Conservation (phyloP, 257 asterid genomes). For the Rhazya stricta region DNA sequence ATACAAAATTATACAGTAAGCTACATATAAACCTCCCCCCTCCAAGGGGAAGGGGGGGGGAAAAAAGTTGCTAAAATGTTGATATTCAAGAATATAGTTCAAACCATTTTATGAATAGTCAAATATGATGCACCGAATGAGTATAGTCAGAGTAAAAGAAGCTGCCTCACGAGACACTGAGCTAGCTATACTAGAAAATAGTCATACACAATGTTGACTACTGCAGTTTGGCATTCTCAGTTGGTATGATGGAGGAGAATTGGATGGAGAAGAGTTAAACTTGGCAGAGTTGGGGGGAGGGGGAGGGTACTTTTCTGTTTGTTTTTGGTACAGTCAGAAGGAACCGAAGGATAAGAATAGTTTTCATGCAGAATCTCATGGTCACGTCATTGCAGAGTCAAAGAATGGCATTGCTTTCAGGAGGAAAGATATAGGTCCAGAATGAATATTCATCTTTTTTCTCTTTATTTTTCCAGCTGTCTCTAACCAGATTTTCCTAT, state of each 20-base stretch:
- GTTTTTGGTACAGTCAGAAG: not conserved
- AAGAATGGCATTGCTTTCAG: not conserved
- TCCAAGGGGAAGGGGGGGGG: no score
- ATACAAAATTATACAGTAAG: not conserved
- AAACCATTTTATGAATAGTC: not conserved
- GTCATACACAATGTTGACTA: not conserved
- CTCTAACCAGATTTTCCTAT: constrained; percentile 1
- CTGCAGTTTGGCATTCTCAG: not conserved
- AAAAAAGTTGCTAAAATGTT: not conserved
- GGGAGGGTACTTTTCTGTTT: not conserved
- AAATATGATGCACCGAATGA: not conserved
- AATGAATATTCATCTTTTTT: not conserved
- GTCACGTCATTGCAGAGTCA: not conserved
- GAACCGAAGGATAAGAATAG: not conserved
- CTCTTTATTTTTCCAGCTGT: not conserved
- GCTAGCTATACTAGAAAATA: not conserved
- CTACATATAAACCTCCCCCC: no score
- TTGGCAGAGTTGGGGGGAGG: not conserved
- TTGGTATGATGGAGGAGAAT: not conserved
- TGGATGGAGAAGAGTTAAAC: not conserved
- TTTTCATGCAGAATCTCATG: not conserved
- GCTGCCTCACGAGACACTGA: not conserved
- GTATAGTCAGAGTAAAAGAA: not conserved
- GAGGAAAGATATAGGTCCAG: not conserved
- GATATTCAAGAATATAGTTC: not conserved